A percentile compares a stretch with the other conserved stretches of the same genome.
phyloP scores from a whole-genome alignment of 345 rosid species.

The Leavenworthia alabamica region DNA sequence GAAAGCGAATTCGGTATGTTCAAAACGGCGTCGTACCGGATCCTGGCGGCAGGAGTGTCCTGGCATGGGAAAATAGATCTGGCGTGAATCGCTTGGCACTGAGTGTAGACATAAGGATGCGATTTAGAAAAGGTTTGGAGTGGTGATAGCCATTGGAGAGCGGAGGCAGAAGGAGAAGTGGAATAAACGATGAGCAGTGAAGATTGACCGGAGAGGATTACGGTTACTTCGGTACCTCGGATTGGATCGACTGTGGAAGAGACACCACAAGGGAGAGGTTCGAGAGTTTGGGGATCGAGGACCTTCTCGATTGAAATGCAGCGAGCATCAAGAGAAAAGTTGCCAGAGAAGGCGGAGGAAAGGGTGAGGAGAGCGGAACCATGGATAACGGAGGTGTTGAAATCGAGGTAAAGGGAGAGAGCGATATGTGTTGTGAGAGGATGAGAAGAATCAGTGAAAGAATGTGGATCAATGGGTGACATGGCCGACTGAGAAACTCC shows the following conservation, averaged over 20 bases:
- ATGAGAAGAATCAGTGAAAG: conserved; percentile 66
- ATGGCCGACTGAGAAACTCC: conserved; percentile 23
- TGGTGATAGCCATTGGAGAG: conserved; percentile 86
- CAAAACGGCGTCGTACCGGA: conserved; percentile 52
- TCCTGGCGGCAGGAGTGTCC: conserved; percentile 87
- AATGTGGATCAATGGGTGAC: conserved; percentile 82
- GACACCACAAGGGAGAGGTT: conserved; percentile 40
- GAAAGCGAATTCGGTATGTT: conserved; percentile 64
- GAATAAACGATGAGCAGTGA: conserved; percentile 46
- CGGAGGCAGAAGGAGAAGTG: conserved; percentile 66
- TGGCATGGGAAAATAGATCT: conserved; percentile 91
- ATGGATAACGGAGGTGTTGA: conserved; percentile 66
- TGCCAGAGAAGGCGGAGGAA: conserved; percentile 40
- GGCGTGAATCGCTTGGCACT: conserved; percentile 86
- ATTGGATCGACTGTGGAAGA: conserved; percentile 40
- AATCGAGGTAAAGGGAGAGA: conserved; percentile 69
- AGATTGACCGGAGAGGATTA: conserved; percentile 41
- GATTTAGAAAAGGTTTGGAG: conserved; percentile 61
- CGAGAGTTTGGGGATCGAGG: conserved; percentile 42
- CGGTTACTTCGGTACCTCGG: conserved; percentile 43
- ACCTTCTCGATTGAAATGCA: conserved; percentile 40
- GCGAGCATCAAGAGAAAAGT: conserved; percentile 66
- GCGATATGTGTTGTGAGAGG: conserved; percentile 60
- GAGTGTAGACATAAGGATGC: conserved; percentile 73
- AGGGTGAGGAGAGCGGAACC: conserved; percentile 70